Base-by-base conservation (phyloP, 257 asterid genomes). In the Solanum bulbocastanum region DNA sequence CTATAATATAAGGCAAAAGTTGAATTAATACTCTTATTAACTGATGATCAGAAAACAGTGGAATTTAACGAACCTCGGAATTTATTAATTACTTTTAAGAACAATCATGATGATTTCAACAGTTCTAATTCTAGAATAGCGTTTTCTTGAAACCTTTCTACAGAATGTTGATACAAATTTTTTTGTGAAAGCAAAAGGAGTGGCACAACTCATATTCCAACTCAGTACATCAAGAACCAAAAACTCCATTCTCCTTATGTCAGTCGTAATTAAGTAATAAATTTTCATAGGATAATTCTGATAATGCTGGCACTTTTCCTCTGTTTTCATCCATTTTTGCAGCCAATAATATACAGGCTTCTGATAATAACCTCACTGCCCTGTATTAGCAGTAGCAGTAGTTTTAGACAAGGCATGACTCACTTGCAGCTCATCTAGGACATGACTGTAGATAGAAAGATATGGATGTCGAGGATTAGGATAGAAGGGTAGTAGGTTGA, bases 291-390 rank as follows among this genome's bases (percentile, higher is more conserved):
- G 89, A 44, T 91, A 93, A 22, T 91, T 58, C 91, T 1, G 94
- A 81, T 18, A 94, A 86, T 39, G 81, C 32, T 11, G 94, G 94
- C 76, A 90, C 16, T 23, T 13, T 76, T 13, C 16, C 93, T 2
- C 6, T 87, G n/a, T 37, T 35, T 87, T 94, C 98, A 37, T 94
- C 96, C 95, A 93, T 89, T 83, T 95, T 96, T 20, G 96, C 95
- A 4, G 98, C 96, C 81, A 96, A 42, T 22, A 95, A 93, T 14
- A 96, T 85, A 81, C 98, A 95, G 3, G 93, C 95, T 69, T 93
- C 76, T 66, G 94, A 91, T 30, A 93, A 46, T 81, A 96, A 71
- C 27, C 87, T 86, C 44, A 93, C 23, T 12, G 93, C 92, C 98
- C 98, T 90, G 14, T 52, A 36, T 44, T 91, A 56, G 65, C 65